These are phyloP conservation scores for Notholithocarpus densiflorus DNA, from an alignment of 306 rosid species.

Conservation along the genomic window DNA sequence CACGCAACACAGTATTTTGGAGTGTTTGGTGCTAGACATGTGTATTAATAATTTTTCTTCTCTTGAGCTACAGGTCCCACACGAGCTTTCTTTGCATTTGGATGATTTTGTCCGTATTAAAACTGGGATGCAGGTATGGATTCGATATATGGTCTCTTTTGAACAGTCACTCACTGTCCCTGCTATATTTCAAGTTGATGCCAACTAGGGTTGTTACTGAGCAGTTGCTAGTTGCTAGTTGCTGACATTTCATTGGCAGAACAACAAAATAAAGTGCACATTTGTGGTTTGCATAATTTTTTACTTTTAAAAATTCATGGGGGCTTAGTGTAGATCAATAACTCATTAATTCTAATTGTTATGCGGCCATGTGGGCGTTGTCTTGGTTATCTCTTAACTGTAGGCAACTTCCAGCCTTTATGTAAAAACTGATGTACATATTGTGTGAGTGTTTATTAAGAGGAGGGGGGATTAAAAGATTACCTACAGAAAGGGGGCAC, in stretches of 20 bases:
- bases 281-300: not conserved
- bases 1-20: not conserved
- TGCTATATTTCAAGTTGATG: not conserved
- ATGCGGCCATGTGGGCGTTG: too few relatives aligned
- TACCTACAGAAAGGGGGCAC: not conserved
- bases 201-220: not conserved
- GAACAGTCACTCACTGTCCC: not conserved
- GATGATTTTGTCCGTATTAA: constrained; percentile 72
- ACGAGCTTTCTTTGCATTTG: constrained; percentile 61
- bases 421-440: too few relatives aligned
- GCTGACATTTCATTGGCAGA: not conserved
- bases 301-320: too few relatives aligned
- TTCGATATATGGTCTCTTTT: constrained; percentile 11
- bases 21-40: not conserved
- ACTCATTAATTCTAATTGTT: too few relatives aligned
- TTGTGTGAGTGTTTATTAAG: too few relatives aligned
- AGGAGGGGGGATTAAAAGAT: too few relatives aligned
- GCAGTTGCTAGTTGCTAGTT: constrained; percentile 23
- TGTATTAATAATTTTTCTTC: constrained; percentile 15
- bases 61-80: constrained; percentile 58
- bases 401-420: too few relatives aligned
- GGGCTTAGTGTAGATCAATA: too few relatives aligned
- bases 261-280: too few relatives aligned
- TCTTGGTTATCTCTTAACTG: too few relatives aligned
- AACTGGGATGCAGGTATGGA: constrained; percentile 79